Percentiles rank a stretch among this genome's conserved stretches.
These are phyloP conservation scores for Corchorus capsularis DNA, from an alignment of 345 rosid species.

Conservation along the genomic window DNA sequence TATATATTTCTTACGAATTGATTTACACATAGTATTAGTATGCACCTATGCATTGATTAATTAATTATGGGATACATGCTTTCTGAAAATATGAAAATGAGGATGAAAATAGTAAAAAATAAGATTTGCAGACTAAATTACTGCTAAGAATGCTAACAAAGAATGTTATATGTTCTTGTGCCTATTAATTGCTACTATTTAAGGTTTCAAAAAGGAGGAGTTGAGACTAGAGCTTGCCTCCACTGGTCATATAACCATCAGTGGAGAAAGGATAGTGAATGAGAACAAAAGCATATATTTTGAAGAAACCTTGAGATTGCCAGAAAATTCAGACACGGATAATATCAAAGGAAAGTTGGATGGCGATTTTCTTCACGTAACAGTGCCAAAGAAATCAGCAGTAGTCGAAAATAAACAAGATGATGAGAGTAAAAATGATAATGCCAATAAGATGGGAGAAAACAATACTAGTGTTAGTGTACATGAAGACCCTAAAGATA, in stretches of 20 bases:
- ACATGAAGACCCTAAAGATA: too few relatives aligned
- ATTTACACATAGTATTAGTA: not conserved
- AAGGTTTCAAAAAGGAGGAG: constrained; percentile 50
- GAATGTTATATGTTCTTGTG: too few relatives aligned
- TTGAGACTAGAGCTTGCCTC: constrained; percentile 39
- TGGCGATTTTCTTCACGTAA: constrained; percentile 41
- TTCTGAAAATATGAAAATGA: not conserved
- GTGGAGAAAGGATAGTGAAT: constrained; percentile 45
- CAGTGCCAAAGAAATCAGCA: constrained; percentile 31
- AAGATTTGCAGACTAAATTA: not conserved
- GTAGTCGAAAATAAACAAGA: not conserved
- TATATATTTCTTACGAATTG: not conserved
- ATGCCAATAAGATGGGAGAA: constrained; percentile 1
- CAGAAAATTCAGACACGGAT: constrained; percentile 35
- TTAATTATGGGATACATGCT: not conserved
- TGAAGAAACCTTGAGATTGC: constrained; percentile 34
- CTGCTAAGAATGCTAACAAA: not conserved
- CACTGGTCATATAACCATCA: constrained; percentile 25
- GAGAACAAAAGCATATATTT: constrained; percentile 32
- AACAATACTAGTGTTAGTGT: too few relatives aligned
- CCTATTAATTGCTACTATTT: not conserved
- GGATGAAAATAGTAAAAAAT: not conserved
- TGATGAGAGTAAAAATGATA: not conserved
- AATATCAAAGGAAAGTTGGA: constrained; percentile 33
- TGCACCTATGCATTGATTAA: not conserved